These are phyloP conservation scores for Phytophthora pisi DNA, from an alignment of 352 stramenopile species.

Conservation along the genomic window DNA sequence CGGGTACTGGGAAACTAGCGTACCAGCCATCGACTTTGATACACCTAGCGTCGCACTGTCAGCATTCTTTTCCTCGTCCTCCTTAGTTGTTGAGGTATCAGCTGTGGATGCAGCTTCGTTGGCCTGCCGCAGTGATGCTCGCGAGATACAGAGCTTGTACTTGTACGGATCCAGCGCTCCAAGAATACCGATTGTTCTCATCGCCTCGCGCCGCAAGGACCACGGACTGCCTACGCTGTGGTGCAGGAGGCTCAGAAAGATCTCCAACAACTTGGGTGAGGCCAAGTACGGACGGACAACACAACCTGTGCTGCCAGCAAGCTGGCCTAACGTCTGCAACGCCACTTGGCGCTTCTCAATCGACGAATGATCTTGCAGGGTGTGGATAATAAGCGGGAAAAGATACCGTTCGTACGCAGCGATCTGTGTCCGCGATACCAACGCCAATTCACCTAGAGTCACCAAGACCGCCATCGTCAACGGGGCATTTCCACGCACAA, in stretches of 20 bases:
- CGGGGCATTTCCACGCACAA: conserved; percentile 87
- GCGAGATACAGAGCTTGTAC: conserved; percentile 88
- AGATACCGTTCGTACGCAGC: conserved; percentile 94
- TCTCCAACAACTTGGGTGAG: conserved; percentile 95
- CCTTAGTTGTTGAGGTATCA: conserved; percentile 23
- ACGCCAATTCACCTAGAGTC: conserved; percentile 92
- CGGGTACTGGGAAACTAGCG: conserved; percentile 41
- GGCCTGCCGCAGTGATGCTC: conserved; percentile 67
- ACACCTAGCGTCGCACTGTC: conserved; percentile 19
- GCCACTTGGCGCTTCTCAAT: conserved; percentile 96
- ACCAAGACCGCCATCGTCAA: conserved; percentile 75
- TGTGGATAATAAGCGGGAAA: conserved; percentile 96
- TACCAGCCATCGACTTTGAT: conserved; percentile 18
- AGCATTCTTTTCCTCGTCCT: conserved; percentile 19
- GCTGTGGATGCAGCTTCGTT: conserved; percentile 59
- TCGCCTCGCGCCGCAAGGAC: conserved; percentile 94
- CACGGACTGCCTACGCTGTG: conserved; percentile 91
- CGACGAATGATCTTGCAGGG: conserved; percentile 96
- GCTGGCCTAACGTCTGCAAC: conserved; percentile 94
- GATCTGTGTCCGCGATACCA: conserved; percentile 91
- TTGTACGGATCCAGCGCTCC: conserved; percentile 96
- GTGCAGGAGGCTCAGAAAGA: conserved; percentile 94
- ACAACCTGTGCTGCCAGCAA: conserved; percentile 93
- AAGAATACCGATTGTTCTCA: conserved; percentile 97
- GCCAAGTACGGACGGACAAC: conserved; percentile 96